Base-by-base conservation (phyloP, 805 yeast species). In the Teunomyces barrocoloradensis region DNA sequence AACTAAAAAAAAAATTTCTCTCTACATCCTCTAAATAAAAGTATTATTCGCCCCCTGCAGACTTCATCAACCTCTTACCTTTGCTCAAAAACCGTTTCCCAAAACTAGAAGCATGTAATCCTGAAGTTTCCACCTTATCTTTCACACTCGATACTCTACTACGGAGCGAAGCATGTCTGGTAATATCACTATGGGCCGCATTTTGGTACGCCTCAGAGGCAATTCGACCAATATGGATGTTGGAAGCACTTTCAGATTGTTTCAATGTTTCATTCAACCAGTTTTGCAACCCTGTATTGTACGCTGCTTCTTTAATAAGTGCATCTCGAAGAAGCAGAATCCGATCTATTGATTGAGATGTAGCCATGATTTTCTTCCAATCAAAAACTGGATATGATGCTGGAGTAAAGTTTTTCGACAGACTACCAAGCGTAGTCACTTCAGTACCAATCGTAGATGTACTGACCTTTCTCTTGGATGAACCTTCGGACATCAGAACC, bases 161-260 rank as follows among this genome's bases (percentile, higher is more conserved):
- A 51, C 81, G 72, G 5, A 79, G 71, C 21, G 79, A 75, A 46
- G 70, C 71, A 46, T 54, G 56, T 57, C 84, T 66, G 51, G 79
- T 76, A 46, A 76, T 67, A 44, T 81, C 81, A 52, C 71, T 76
- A 55, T 79, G 80, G 5, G 79, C 72, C 1, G 87, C 86, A 56
- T 83, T 82, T 33, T 80, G 82, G 60, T 83, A 84, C 1, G 89
- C 89, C 46, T 77, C 80, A 27, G 78, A 69, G 2, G 85, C 90
- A 51, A 82, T 77, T 15, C 72, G 73, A 0, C 83, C 82, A 43
- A 77, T 69, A 48, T 65, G 77, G 23, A 71, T 72, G 47, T 55
- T 66, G n/a, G 68, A 59, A 7, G 65, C 54, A 28, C 54, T 57
- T 41, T 63, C 66, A 1, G 66, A 64, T 57, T 54, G 71, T 59